Base-by-base conservation (phyloP, 805 yeast genomes). In the Lipomyces starkeyi region DNA sequence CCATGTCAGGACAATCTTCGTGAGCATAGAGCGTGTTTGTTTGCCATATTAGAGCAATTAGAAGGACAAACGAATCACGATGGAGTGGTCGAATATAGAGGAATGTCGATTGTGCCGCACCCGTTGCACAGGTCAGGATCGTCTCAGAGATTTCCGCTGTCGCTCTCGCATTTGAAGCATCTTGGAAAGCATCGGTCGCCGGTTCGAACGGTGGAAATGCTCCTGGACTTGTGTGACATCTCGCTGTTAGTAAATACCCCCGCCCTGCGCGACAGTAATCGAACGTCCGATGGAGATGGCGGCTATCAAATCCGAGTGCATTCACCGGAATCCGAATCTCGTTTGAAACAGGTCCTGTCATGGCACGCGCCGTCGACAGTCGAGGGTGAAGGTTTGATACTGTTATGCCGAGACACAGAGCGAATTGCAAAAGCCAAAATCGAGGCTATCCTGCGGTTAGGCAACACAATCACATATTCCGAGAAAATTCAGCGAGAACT, bases 401-500 rank as follows among this genome's bases (percentile, higher is more conserved):
- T 85, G 14, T 78, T 93, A 29, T 84, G 89, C 0, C 86, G 83
- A 20, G 97, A 93, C 74, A 90, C 97, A 0, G 85, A 87, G 68
- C 76, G 75, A 0, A 74, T 89, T 29, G 87, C 88, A 0, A 82
- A 82, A 61, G 86, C 84, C 20, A 93, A 93, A 77, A 83, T 91
- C 2, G 91, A 89, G 62, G 83, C 91, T 0, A 83, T 92, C 22
- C 81, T 86, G 20, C 81, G 97, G 74, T 82, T 91, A 64, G 88
- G 91, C 14, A 90, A 93, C 69, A 86, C 91, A 1, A 81, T 91
- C 68, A 86, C 89, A 64, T 92, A 89, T 76, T 87, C 91, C 25
- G 89, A 89, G 71, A 88, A 87, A 73, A 87, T 93, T 61, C 90
- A 91, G 63, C 85, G 84, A 62, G 97, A 93, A 77, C 90, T 92